Conservation (phyloP, 768 basidiomycete species). For the Lentinula boryana region DNA sequence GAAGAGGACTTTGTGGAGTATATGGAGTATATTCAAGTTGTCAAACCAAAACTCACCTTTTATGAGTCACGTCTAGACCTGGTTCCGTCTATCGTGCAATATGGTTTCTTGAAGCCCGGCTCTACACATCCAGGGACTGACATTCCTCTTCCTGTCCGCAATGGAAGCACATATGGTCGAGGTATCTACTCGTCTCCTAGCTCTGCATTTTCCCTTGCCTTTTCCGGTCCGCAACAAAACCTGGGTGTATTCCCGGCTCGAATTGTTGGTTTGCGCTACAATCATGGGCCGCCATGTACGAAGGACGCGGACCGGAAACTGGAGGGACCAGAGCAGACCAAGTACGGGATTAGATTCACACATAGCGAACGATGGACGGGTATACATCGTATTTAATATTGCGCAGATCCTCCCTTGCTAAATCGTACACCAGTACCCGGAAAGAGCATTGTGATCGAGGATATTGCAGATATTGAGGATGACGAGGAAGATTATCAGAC, state of each 20-base stretch:
- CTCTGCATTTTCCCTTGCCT: slow-evolving; percentile 1
- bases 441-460: slow-evolving; percentile 3
- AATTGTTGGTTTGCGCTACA: slow-evolving; percentile 7
- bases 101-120: slow-evolving; percentile 5
- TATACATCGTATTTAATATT: slow-evolving; percentile 8
- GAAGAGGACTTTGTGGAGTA: slow-evolving; percentile 4
- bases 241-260: slow-evolving; percentile 1
- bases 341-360: slow-evolving; percentile 7
- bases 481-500: slow-evolving; percentile 9
- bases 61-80: slow-evolving; percentile 2
- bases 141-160: slow-evolving; percentile 4
- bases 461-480: slow-evolving; percentile 8
- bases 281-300: slow-evolving; percentile 5
- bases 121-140: slow-evolving; percentile 4
- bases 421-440: slow-evolving; percentile 7
- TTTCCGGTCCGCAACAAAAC: slow-evolving; percentile 3
- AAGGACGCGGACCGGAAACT: slow-evolving; percentile 2
- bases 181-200: slow-evolving; percentile 8
- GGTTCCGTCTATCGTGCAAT: slow-evolving; percentile 7
- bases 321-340: slow-evolving; percentile 4
- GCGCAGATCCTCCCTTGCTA: slow-evolving; percentile 8
- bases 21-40: too few species aligned
- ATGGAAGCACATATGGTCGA: slow-evolving; percentile 8
- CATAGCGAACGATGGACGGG: slow-evolving; percentile 5
- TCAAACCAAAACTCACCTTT: slow-evolving; percentile 5